These are phyloP conservation scores for Teratosphaeria nubilosa DNA, from an alignment of 2,329 filamentous ascomycete species.

Conservation along the genomic window DNA sequence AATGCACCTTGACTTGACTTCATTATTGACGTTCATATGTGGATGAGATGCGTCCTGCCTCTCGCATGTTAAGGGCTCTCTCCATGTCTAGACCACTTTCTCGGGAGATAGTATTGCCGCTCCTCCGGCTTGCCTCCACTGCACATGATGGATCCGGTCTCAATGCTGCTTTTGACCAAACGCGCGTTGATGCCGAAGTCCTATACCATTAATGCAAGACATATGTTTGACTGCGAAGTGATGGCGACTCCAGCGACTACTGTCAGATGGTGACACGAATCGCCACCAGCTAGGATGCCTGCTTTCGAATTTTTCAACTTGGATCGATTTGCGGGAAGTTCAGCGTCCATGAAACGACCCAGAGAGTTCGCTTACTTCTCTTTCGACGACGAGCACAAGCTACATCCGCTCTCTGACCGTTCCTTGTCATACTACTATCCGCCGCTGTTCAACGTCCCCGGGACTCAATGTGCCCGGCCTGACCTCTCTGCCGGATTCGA, in stretches of 20 bases:
- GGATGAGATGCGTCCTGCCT: not conserved
- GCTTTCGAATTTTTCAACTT: slow-evolving; percentile 60
- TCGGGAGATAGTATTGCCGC: too few species aligned
- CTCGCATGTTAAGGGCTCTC: too few species aligned
- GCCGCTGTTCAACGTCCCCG: slow-evolving; percentile 30
- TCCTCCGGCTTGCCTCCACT: too few species aligned
- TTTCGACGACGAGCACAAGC: slow-evolving; percentile 73
- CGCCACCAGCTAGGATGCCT: not conserved
- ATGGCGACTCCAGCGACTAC: too few species aligned
- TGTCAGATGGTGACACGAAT: not conserved
- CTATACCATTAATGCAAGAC: too few species aligned
- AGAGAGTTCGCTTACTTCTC: slow-evolving; percentile 90
- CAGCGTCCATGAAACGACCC: slow-evolving; percentile 63
- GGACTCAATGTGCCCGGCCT: slow-evolving; percentile 27
- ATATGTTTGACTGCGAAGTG: too few species aligned
- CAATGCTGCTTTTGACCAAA: too few species aligned
- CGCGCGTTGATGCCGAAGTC: too few species aligned
- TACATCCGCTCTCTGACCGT: slow-evolving; percentile 59
- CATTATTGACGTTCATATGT: not conserved
- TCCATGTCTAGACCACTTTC: too few species aligned
- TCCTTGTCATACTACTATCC: slow-evolving; percentile 85
- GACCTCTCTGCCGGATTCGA: slow-evolving; percentile 76
- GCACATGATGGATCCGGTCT: too few species aligned
- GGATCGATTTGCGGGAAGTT: slow-evolving; percentile 55
- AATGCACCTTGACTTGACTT: not conserved